Percentiles rank a stretch among this genome's conserved stretches.
Conservation (phyloP, 1,139 yeast species). For the Lodderomyces margitis region DNA sequence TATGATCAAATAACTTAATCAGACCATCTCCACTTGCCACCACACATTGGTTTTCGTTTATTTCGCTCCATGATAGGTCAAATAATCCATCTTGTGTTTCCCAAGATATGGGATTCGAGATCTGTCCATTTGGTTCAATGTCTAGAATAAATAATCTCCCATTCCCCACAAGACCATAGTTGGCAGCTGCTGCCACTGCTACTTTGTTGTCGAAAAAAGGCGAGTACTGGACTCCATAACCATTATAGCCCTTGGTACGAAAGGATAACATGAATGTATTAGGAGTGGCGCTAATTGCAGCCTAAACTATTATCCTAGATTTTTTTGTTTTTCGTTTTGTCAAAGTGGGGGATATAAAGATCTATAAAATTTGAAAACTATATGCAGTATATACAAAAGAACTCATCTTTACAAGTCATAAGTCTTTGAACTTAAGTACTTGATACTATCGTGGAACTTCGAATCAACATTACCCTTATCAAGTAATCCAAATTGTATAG, state of each 20-base stretch:
- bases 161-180: conserved; percentile 92
- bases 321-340: not conserved
- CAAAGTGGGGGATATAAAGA: too few species aligned
- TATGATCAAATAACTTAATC: conserved; percentile 74
- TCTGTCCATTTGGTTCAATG: conserved; percentile 63
- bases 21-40: conserved; percentile 91
- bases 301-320: too few species aligned
- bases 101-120: conserved; percentile 57
- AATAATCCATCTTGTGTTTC: conserved; percentile 94
- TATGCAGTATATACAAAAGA: conserved; percentile 3
- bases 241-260: conserved; percentile 80
- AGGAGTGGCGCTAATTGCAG: not conserved
- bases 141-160: conserved; percentile 74
- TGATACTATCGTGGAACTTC: conserved; percentile 27
- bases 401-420: not conserved
- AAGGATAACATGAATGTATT: conserved; percentile 58
- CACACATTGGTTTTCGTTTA: conserved; percentile 80
- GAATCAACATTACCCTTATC: conserved; percentile 31
- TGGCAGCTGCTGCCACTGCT: conserved; percentile 89
- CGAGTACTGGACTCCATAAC: conserved; percentile 85
- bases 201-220: conserved; percentile 87
- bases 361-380: not conserved
- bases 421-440: conserved; percentile 38
- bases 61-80: conserved; percentile 87
- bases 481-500: conserved; percentile 59